Evolutionary conservation across 1,139 yeast genomes (phyloP), one percentile per base, ranked within the genome.

Genomic region (Sugiyamaella sp.): DNA sequence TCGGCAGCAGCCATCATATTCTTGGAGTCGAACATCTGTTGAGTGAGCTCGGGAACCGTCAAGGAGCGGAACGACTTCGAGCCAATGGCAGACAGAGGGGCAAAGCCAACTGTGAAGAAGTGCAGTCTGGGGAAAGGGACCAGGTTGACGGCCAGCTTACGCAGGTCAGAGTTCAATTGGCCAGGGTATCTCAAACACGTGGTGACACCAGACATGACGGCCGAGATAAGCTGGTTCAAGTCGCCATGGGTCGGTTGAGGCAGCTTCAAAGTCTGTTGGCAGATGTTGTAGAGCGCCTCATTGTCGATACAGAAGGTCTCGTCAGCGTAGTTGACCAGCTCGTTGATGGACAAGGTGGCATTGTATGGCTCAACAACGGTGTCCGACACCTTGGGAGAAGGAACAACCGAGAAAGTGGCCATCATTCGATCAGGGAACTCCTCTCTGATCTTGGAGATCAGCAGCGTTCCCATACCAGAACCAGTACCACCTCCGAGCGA

Each of bases 401-500:
- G 97, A 62, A 89, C 86, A 56, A 89, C 96, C 2, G 96, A 89
- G 70, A 89, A 89, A 25, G 96, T 89, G 39, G 96, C 95, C 89
- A 89, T 85, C 96, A 89, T 89, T 77, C 96, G 85, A 73, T 89
- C 97, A 50, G 95, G 90, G 66, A 84, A 89, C 71, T 89, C 96
- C 71, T 89, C 95, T 72, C 90, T 82, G 66, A 88, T 85, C 68
- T 84, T 85, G 55, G 89, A 81, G 64, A 88, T 82, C 67, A 88
- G 79, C 63, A 89, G 74, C 44, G 96, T 88, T 68, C 96, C 97
- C 91, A 89, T 85, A 74, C 97, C 97, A 33, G 96, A 88, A 68
- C 97, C 97, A 52, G 97, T 89, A 78, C 97, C 97, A 74, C 97
- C 97, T 73, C 97, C 97, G 60, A 89, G 80, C 42, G 96, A 89